Conservation (phyloP, 75 land plant genomes). For the Cupressus sempervirens region DNA sequence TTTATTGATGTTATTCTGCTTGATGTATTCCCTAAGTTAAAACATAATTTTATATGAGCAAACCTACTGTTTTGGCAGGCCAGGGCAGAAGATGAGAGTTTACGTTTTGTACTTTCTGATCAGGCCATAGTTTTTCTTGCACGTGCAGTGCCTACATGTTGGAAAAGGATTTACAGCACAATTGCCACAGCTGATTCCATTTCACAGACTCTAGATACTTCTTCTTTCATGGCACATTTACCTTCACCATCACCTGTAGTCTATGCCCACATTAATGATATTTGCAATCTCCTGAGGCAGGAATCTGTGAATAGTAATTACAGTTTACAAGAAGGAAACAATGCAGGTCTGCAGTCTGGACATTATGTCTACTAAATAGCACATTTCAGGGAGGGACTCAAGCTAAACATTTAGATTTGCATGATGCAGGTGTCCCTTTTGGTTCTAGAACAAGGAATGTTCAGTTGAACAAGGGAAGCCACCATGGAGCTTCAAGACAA, state of each 20-base stretch:
- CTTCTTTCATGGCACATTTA: constrained; percentile 21
- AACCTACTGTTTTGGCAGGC: constrained; percentile 55
- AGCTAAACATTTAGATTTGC: not conserved
- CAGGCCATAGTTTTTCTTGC: constrained; percentile 74
- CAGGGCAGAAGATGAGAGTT: constrained; percentile 87
- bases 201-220: constrained; percentile 19
- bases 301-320: not conserved
- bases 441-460: not conserved
- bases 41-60: not conserved
- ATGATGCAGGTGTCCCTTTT: not conserved
- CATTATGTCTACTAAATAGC: not conserved
- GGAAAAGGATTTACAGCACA: constrained; percentile 27
- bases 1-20: not conserved
- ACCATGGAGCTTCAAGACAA: constrained; percentile 21
- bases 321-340: not conserved
- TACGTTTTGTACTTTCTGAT: constrained; percentile 84
- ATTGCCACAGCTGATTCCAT: constrained; percentile 47
- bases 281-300: constrained; percentile 37
- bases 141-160: constrained; percentile 29
- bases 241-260: constrained; percentile 79
- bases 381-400: not conserved
- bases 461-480: constrained; percentile 23
- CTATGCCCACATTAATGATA: constrained; percentile 38
- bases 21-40: not conserved
- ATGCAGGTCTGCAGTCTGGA: not conserved